These are phyloP conservation scores for Trichomonas gallinae DNA, from an alignment of 208 protist species.

Conservation along the genomic window DNA sequence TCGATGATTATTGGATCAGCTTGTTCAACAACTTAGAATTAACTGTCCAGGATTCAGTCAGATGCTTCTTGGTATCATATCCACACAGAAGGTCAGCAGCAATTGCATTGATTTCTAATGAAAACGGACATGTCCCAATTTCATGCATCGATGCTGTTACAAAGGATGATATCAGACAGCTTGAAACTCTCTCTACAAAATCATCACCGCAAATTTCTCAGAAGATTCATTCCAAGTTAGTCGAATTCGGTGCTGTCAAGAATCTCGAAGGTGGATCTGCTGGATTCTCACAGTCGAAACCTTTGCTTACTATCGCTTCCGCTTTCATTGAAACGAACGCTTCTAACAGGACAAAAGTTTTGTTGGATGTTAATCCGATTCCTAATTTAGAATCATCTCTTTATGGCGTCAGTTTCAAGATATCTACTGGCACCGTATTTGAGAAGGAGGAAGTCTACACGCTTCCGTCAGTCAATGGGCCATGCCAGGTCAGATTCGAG, in stretches of 20 bases:
- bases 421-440: background rate
- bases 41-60: background rate
- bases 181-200: too few species aligned
- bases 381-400: background rate
- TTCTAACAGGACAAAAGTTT: background rate
- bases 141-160: too few species aligned
- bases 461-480: background rate
- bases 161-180: background rate
- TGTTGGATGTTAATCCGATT: background rate
- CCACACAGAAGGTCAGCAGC: background rate
- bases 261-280: too few species aligned
- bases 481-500: background rate
- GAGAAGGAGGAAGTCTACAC: background rate
- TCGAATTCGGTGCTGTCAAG: background rate
- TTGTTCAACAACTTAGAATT: background rate
- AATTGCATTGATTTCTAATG: background rate
- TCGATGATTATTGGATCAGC: background rate
- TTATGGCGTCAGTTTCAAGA: background rate
- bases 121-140: background rate
- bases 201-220: background rate
- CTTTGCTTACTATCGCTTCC: background rate
- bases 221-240: background rate
- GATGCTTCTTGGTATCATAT: background rate
- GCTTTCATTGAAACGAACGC: background rate
- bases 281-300: background rate